Evolutionary conservation across 108 stramenopile species (phyloP), one percentile per base, ranked within the genome.

Genomic region (Skeletonema tropicum): DNA sequence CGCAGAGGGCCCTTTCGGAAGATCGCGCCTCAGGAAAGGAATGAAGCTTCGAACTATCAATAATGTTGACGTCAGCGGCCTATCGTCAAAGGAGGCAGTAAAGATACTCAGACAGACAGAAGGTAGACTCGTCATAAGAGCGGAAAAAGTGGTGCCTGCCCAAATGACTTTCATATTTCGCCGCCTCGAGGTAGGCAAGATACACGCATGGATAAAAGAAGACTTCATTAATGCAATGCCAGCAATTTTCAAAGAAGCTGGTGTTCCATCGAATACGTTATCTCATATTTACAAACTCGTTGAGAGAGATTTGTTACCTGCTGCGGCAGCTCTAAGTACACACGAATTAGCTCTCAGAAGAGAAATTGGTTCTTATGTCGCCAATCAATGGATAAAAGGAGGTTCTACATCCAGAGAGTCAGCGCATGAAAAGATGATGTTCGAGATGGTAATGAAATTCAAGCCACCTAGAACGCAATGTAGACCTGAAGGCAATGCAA

Each of bases 401-500:
- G 46, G 46, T 15, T 15, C 46, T n/a, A n/a, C n/a, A n/a, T n/a
- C n/a, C n/a, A n/a, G n/a, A 15, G 46, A 48, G 17, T 48, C 46
- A 48, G 17, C n/a, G 6, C 49, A 52, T 6, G 49, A 52, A 21
- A 52, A 52, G 49, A 21, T 23, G 19, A 5, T 52, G 3, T 52
- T 6, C 6, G 19, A 52, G 21, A 52, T 52, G 49, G 8, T 9
- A 7, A 6, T 21, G 21, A 19, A 52, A 23, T n/a, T 52, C 19
- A 23, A 5, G 5, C 23, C 49, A 52, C 5, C 49, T 52, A 8
- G 49, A 21, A 52, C 17, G 49, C 6, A 52, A 52, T 52, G 17
- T 19, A 5, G 49, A 52, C n/a, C 49, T 52, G 21, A 52, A 52
- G 21, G 49, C 49, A 48, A 48, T 48, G 46, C n/a, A 48, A 48